Percentiles rank a stretch among this genome's conserved stretches.
These are phyloP conservation scores for Ballota nigra DNA, from an alignment of 257 asterid species.

Conservation along the genomic window DNA sequence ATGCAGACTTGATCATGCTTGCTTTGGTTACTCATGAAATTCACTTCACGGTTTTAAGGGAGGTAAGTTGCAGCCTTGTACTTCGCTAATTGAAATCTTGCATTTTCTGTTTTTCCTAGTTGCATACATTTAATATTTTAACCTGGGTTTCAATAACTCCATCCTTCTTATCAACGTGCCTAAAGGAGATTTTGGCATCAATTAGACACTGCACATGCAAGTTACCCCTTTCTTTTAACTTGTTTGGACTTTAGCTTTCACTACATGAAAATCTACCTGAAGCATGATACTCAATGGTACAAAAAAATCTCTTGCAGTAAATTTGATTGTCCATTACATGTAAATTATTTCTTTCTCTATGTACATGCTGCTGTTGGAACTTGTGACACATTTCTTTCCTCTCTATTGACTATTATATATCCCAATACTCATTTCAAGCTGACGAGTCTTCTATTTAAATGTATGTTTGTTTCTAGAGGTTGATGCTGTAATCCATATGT, in stretches of 20 bases:
- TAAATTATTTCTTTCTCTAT: background rate
- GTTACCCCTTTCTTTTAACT: background rate
- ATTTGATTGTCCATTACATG: slow-evolving; percentile 1
- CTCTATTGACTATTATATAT: background rate
- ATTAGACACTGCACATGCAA: background rate
- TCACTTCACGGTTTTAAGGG: slow-evolving; percentile 65
- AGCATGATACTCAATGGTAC: background rate
- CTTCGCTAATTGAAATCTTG: slow-evolving; percentile 15
- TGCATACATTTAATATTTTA: background rate
- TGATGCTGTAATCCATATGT: background rate
- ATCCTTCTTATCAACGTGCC: background rate
- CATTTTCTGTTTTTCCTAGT: background rate
- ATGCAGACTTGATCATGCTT: too few relatives aligned
- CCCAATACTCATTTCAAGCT: background rate
- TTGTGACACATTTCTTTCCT: slow-evolving; percentile 1
- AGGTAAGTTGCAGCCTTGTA: too few relatives aligned
- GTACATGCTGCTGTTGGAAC: background rate
- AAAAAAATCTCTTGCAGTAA: background rate
- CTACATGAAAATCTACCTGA: background rate
- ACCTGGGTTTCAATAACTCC: slow-evolving; percentile 5
- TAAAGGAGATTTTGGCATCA: background rate
- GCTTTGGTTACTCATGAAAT: slow-evolving; percentile 71
- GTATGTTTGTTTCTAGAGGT: slow-evolving; percentile 1
- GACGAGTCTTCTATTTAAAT: background rate
- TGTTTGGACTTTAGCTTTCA: background rate